Percentiles rank a stretch among this genome's conserved stretches.
These are phyloP conservation scores for Aquilaria sinensis DNA, from an alignment of 345 rosid genomes.

Conservation along the genomic window DNA sequence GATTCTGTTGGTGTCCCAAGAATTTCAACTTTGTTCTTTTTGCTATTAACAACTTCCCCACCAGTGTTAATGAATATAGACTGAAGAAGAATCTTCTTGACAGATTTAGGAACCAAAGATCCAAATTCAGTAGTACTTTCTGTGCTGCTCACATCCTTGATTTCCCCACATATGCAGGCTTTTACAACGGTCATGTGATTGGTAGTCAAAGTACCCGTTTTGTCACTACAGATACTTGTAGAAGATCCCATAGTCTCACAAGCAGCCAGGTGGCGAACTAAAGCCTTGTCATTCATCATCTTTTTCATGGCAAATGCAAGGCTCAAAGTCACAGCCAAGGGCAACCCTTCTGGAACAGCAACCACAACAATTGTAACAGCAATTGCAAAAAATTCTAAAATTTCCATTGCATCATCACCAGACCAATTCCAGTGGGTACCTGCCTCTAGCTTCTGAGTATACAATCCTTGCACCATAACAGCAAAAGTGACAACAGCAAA, in stretches of 20 bases:
- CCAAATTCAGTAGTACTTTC: conserved; percentile 27
- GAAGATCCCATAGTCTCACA: conserved; percentile 98
- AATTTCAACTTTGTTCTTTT: conserved; percentile 59
- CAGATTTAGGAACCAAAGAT: conserved; percentile 52
- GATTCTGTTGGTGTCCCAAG: conserved; percentile 96
- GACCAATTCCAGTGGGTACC: conserved; percentile 56
- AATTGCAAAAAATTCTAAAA: conserved; percentile 68
- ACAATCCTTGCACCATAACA: conserved; percentile 67
- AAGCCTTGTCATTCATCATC: conserved; percentile 93
- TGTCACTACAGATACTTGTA: conserved; percentile 80
- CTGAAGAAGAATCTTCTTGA: conserved; percentile 51
- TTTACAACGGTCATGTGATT: conserved; percentile 82
- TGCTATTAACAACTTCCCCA: conserved; percentile 67
- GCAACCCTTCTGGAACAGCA: conserved; percentile 94
- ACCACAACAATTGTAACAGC: conserved; percentile 94
- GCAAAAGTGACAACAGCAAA: conserved; percentile 76
- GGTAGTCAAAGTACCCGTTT: conserved; percentile 89
- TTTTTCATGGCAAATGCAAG: conserved; percentile 94
- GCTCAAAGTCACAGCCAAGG: conserved; percentile 89
- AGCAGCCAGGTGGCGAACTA: conserved; percentile 82
- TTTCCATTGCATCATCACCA: conserved; percentile 61
- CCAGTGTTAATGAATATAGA: conserved; percentile 84
- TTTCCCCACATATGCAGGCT: conserved; percentile 61
- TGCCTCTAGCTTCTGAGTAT: conserved; percentile 41
- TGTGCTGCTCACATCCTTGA: conserved; percentile 39